Base-by-base conservation (phyloP, 2,329 filamentous ascomycete genomes). In the Zarea fungicola region DNA sequence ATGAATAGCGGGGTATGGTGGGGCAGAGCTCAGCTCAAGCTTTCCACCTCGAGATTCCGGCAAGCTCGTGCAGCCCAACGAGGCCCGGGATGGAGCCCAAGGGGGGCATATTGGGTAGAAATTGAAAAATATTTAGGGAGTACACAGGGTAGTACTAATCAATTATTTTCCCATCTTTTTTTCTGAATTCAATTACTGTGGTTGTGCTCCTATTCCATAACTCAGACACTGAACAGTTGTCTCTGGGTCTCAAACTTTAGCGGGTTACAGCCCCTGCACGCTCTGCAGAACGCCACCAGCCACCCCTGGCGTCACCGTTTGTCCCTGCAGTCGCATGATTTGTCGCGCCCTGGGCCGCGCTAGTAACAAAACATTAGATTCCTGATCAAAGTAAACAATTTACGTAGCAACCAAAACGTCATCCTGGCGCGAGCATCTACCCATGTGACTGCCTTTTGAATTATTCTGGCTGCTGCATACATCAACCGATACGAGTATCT, bases 1-100 rank as follows among this genome's bases (percentile, higher is more conserved):
- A 41, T 34, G 34, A 42, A 48, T 48, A 48, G 45, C 45, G 45
- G 45, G 45, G 45, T 48, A 41, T 41, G 36, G 44, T 47, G 44
- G 44, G 42, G 44, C 19, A 34, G 22, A 45, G 42, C 23, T 29
- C 13, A 47, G 44, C 22, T 44, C 14, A 14, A 23, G 16, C 13
- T 23, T 6, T 9, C 18, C 14, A 34, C n/a, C n/a, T n/a, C n/a
- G n/a, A n/a, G n/a, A n/a, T n/a, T n/a, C n/a, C 21, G 26, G 28
- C 23, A 14, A 34, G 29, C 29, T n/a, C n/a, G n/a, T n/a, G n/a
- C n/a, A n/a, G n/a, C n/a, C n/a, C n/a, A n/a, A n/a, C n/a, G n/a
- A n/a, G n/a, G n/a, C n/a, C n/a, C n/a, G n/a, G n/a, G n/a, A n/a
- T n/a, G n/a, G n/a, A n/a, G n/a, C n/a, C n/a, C n/a, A n/a, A n/a